Base-by-base conservation (phyloP, 1,284 basidiomycete species). In the Tetrapyrgos nigripes region DNA sequence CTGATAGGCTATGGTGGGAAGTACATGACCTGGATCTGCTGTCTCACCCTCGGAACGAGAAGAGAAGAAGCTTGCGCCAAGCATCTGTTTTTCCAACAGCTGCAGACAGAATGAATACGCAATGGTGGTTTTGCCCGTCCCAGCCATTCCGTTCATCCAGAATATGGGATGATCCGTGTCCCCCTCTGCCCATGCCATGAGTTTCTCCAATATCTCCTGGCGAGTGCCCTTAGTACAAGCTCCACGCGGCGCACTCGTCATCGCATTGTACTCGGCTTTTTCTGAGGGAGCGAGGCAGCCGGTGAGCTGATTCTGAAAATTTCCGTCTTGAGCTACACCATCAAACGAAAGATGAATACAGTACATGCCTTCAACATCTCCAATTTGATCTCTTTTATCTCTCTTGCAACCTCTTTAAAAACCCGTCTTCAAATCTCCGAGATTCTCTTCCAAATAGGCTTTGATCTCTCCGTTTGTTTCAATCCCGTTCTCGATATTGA, bases 21-120 rank as follows among this genome's bases (percentile, higher is more conserved):
- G 55, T 29, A 72, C 64, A 29, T 33, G 50, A 27, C 43, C 52
- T 17, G 64, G 50, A 19, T 70, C 59, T 10, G 55, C 43, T 3
- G 58, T 51, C 13, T 54, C 59, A 14, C 29, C 37, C n/a, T 62
- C 54, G n/a, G 47, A 31, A 27, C 64, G 62, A 19, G 64, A 64
- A 59, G 62, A 69, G 52, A 71, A 72, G 62, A 68, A 71, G 58
- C 58, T 67, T 4, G 66, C 70, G 26, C 63, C 67, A 3, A 69
- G 66, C 26, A 53, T 55, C 13, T 52, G 52, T 17, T 35, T 53
- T 6, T 57, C 43, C 9, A 37, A 24, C n/a, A n/a, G n/a, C n/a
- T n/a, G n/a, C n/a, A n/a, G n/a, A n/a, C n/a, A 10, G 62, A 54
- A 23, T 26, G 40, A 33, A 33, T 14, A 8, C 8, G 31, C 8